Evolutionary conservation across 2,329 filamentous ascomycete species (phyloP).

Genomic region (Plenodomus biglobosus): DNA sequence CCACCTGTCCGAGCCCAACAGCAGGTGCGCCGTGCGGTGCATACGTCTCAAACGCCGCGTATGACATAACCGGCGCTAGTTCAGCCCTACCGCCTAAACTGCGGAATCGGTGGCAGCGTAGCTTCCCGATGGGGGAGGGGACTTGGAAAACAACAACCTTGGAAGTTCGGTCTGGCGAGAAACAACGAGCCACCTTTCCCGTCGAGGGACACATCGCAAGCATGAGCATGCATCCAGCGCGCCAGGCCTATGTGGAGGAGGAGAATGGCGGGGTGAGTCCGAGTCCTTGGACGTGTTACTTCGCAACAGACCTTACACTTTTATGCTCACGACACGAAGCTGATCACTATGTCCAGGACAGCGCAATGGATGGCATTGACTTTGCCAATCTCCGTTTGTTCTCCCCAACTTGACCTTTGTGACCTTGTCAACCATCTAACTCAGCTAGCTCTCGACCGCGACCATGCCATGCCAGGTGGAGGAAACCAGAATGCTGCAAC

Average conservation of each 20-base stretch:
- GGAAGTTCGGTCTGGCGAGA: constrained; percentile 15
- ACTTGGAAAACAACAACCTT: too few species aligned
- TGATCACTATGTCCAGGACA: constrained; percentile 46
- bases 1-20: constrained; percentile 10
- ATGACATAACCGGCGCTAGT: constrained; percentile 33
- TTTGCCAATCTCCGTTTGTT: constrained; percentile 65
- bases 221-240: constrained; percentile 75
- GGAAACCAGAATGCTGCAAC: constrained; percentile 81
- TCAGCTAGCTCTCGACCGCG: constrained; percentile 65
- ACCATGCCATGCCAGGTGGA: constrained; percentile 79
- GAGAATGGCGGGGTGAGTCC: constrained; percentile 66
- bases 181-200: constrained; percentile 14
- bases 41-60: constrained; percentile 16
- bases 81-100: constrained; percentile 34
- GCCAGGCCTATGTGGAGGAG: constrained; percentile 94
- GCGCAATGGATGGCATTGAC: constrained; percentile 60
- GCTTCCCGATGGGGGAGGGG: too few species aligned
- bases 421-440: background rate
- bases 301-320: too few species aligned
- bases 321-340: background rate
- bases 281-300: constrained; percentile 37
- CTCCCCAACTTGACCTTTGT: background rate
- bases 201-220: constrained; percentile 19
- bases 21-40: too few species aligned
- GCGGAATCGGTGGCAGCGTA: constrained; percentile 11